Base-by-base conservation (phyloP, 768 basidiomycete genomes). In the Suillus placidus region DNA sequence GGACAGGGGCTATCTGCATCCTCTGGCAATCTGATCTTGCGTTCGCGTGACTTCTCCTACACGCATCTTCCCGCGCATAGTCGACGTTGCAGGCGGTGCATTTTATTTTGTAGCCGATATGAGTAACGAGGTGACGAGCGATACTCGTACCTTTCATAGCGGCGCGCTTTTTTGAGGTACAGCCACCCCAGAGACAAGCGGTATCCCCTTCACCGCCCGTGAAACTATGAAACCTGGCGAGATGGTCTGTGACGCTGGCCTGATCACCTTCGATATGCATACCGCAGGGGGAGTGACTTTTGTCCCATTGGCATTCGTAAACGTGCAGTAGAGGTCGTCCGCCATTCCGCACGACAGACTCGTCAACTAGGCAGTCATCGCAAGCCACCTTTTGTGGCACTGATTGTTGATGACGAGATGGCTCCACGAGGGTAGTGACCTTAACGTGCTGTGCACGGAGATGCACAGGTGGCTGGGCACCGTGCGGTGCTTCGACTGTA, bases 231-330 rank as follows among this genome's bases (percentile, higher is more conserved):
- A 73, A 76, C 60, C 72, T 74, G 13, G 69, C 67, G 65, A 76
- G 72, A 64, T 76, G 76, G 64, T 76, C 76, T 12, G 75, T 75
- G 30, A 78, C 74, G 66, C 67, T 72, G 20, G 73, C 71, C 14
- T 78, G 77, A 63, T 76, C 77, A 23, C 77, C 76, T 58, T 76
- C 77, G 43, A 76, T 74, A 71, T 77, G 78, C 76, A 76, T 76
- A 1, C 75, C 67, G 20, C 76, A 76, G 2, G 76, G 65, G 0
- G 75, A 56, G 52, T 73, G 62, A 37, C 61, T 4, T 35, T 64
- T 62, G 62, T 73, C 70, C 76, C 76, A 78, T 56, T 72, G 69
- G 38, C 76, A 76, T 51, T 76, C 72, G 64, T 76, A 77, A 37
- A 77, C 68, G 66, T 78, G 70, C 9, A 75, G 49, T 49, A 62